phyloP scores from a whole-genome alignment of 805 yeast species.

The Candida broadrunensis region DNA sequence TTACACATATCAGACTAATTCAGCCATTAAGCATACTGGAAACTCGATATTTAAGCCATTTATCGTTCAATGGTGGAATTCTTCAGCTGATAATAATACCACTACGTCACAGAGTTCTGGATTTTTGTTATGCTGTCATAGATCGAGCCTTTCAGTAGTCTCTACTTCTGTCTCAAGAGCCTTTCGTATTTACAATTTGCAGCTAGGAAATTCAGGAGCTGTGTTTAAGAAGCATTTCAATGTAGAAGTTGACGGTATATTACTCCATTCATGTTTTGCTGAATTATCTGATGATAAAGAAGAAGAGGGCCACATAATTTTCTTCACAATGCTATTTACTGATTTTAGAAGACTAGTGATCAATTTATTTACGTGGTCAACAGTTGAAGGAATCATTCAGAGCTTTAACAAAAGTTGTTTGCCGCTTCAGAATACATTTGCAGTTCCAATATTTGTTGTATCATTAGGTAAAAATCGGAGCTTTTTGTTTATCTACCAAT shows the following conservation, averaged over 20 bases:
- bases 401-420: conserved; percentile 33
- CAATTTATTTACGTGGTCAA: conserved; percentile 40
- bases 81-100: conserved; percentile 8
- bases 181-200: conserved; percentile 36
- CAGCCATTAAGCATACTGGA: conserved; percentile 6
- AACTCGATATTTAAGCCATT: conserved; percentile 35
- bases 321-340: conserved; percentile 36
- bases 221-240: conserved; percentile 37
- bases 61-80: conserved; percentile 52
- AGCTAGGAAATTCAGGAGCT: conserved; percentile 34
- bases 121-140: conserved; percentile 13
- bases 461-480: conserved; percentile 35
- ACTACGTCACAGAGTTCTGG: conserved; percentile 8
- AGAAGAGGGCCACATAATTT: conserved; percentile 20
- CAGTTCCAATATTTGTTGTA: conserved; percentile 40
- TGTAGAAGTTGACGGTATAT: conserved; percentile 37
- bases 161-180: conserved; percentile 33
- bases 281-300: conserved; percentile 27
- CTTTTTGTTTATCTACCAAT: conserved; percentile 37
- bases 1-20: conserved; percentile 9
- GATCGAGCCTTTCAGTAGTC: conserved; percentile 33
- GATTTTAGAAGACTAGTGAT: conserved; percentile 32
- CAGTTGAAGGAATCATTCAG: conserved; percentile 27
- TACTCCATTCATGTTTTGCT: conserved; percentile 43
- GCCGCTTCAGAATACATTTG: conserved; percentile 37